Evolutionary conservation across 139 green algal genomes (phyloP), one percentile per base, ranked within the genome.

Genomic region (Dunaliella primolecta): DNA sequence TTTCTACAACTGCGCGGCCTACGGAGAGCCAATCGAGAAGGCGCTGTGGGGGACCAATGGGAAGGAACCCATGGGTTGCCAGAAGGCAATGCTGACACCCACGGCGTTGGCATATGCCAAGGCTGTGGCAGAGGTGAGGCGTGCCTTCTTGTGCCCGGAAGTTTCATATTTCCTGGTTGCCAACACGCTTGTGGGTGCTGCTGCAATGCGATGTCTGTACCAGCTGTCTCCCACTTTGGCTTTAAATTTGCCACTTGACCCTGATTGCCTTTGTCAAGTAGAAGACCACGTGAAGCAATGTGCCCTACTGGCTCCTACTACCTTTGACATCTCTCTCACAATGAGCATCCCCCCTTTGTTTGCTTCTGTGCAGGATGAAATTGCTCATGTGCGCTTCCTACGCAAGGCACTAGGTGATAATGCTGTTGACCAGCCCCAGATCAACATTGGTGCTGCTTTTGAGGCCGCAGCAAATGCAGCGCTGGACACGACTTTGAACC

Each of bases 381-480:
- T 88, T 23, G 80, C 70, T 7, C 84, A 88, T 3, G 84, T 88
- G 1, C 27, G 55, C 24, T 35, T 85, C 36, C 27, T 91, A 1
- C 85, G 89, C 29, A 71, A 34, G 0, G 84, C 81, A 15, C 84
- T 93, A 33, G 89, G 87, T 71, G 81, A 78, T 30, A 46, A 37
- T 11, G 84, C 85, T 27, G 86, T 93, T 72, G 71, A 85, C 15
- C 85, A 83, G 81, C 88, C 88, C 35, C 23, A 70, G 31, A 86
- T 90, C 30, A 85, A 93, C 84, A 89, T 93, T 71, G 90, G 90
- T 37, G n/a, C 57, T 70, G 88, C 90, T 31, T 93, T 93, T 78
- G 82, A 72, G 24, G 80, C 80, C 3, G 90, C 90, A 31, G 87
- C 87, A 80, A 89, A 93, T 57, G 87, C 84, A 29, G 85, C 88